Conservation (phyloP, 2,329 filamentous ascomycete genomes). For the Aspergillus nomiae region DNA sequence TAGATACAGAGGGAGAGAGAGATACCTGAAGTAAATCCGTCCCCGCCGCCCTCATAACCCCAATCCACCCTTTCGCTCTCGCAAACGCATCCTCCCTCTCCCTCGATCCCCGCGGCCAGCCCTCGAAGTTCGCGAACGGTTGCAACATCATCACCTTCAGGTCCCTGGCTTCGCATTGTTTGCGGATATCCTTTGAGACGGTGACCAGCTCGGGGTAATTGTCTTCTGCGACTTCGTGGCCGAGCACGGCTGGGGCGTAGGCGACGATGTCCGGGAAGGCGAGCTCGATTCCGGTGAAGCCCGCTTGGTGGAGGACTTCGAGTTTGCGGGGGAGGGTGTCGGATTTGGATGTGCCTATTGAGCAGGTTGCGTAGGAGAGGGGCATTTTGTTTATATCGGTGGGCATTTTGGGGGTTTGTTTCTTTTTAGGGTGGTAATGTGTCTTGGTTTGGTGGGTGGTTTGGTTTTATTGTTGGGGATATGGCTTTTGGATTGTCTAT, state of each 20-base stretch:
- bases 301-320: constrained; percentile 41
- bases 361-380: constrained; percentile 48
- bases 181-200: constrained; percentile 57
- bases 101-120: constrained; percentile 62
- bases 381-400: constrained; percentile 24
- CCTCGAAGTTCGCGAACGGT: constrained; percentile 76
- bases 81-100: constrained; percentile 65
- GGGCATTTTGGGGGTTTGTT: background rate
- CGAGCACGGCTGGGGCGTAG: constrained; percentile 58
- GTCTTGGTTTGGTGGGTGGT: background rate
- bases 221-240: constrained; percentile 54
- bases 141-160: constrained; percentile 72
- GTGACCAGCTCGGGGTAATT: constrained; percentile 62
- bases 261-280: constrained; percentile 71
- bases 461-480: background rate
- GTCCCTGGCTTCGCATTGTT: constrained; percentile 55
- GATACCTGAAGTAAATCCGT: constrained; percentile 70
- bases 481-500: background rate
- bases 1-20: too few species aligned
- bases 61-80: constrained; percentile 67
- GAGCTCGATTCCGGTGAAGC: constrained; percentile 68
- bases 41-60: constrained; percentile 69
- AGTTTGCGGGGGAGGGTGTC: constrained; percentile 43
- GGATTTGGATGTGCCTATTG: constrained; percentile 38
- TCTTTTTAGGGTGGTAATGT: background rate